Percentiles rank a stretch among this genome's conserved stretches.
These are phyloP conservation scores for Glomus cerebriforme DNA, from an alignment of 192 early-diverging fungal species.

Conservation along the genomic window DNA sequence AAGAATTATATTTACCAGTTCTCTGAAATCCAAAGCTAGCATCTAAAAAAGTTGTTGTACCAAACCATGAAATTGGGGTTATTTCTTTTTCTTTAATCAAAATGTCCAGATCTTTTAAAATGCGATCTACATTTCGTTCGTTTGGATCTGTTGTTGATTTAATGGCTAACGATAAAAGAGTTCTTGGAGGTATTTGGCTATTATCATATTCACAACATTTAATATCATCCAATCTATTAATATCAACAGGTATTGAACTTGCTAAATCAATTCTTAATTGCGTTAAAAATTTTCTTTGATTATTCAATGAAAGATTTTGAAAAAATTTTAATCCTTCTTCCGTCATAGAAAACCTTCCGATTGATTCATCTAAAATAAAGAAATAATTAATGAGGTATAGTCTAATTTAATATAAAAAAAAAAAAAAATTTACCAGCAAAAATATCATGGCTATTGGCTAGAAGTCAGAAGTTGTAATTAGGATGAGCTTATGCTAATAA, in stretches of 20 bases:
- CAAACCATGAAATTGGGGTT: background rate
- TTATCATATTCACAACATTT: background rate
- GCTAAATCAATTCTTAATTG: background rate
- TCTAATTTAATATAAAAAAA: no score
- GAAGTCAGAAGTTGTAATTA: background rate
- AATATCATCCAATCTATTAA: background rate
- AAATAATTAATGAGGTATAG: no score
- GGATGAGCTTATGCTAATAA: no score
- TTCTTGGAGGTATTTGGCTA: no score
- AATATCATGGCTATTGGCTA: background rate
- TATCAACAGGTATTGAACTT: background rate
- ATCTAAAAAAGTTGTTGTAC: background rate
- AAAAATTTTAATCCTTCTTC: background rate
- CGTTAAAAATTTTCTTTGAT: background rate
- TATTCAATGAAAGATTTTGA: background rate
- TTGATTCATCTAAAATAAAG: background rate
- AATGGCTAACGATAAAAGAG: background rate
- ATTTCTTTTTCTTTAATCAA: constrained; percentile 9
- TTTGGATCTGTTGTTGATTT: background rate
- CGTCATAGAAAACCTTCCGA: background rate
- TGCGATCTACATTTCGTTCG: background rate
- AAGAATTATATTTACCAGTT: background rate
- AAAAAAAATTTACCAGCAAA: background rate
- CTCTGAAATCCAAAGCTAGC: background rate
- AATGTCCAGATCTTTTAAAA: background rate